Evolutionary conservation across 2,329 filamentous ascomycete genomes (phyloP), one percentile per base, ranked within the genome.

Genomic region (Scedosporium boydii): DNA sequence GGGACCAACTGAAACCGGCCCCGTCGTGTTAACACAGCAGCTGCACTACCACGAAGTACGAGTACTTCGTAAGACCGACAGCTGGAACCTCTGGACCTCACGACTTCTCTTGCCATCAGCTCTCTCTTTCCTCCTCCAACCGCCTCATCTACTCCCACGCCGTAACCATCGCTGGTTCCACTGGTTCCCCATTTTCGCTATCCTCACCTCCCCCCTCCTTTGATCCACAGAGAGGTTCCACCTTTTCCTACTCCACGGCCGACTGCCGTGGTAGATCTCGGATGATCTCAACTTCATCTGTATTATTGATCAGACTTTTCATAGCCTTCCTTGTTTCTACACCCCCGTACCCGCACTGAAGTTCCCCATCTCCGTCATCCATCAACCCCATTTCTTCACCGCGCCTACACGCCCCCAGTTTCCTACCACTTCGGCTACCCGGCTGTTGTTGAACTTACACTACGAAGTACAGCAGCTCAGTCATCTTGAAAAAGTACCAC

Each of bases 271-370:
- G 59, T 56, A 46, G 46, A 61, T 61, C 59, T 61, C 59, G 59
- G 59, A 61, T 61, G 59, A 61, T 62, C 42, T 34, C 29, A 34
- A 9, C 29, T 21, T 55, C 53, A 48, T 55, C 60, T 48, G 51
- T 29, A 58, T 38, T 23, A 38, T 58, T 58, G 56, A 38, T 58
- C 56, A 38, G n/a, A 21, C 56, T 41, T 58, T 58, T 42, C 23
- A 27, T 38, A 34, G 18, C 56, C 38, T 42, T 29, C 38, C 34
- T 58, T 58, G 38, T 38, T 38, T 29, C 56, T 27, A 18, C 58
- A 46, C 42, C 58, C 29, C 46, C 57, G 14, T 41, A 59, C 57
- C 57, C 29, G 23, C 34, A 42, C 55, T 38, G 27, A 14, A 27
- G 12, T 4, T 58, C 14, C 14, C 16, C 44, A 9, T 58, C 55